Evolutionary conservation across 1,139 yeast genomes (phyloP), one percentile per base, ranked within the genome.

Genomic region (Yamadazyma blattariae): DNA sequence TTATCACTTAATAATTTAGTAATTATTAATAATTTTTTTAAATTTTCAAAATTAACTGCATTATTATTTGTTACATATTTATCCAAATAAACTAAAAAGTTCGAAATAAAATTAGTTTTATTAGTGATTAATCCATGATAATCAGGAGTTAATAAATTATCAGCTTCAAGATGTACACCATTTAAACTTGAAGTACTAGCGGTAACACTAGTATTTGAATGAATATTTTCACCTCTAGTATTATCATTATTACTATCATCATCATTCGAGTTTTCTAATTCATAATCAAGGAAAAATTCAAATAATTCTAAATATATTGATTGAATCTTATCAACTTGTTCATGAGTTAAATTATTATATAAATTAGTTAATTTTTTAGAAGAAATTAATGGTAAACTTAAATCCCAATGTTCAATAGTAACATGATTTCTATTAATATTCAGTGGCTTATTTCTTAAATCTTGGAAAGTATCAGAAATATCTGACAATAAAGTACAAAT

Each of bases 361-460:
- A 46, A 29, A 13, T 33, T 32, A 16, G 27, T 38, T 1, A 37
- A 19, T 10, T 35, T 42, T 28, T 60, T 55, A 8, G 59, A 63
- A 0, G 67, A 46, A 33, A 70, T 52, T 15, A 68, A 48, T 4
- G 59, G 57, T 42, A 69, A 59, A 39, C 69, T 59, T 17, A 59
- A 43, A 29, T 65, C 71, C 76, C 76, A 71, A 44, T 62, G 64
- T 34, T 67, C 74, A 38, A 71, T 57, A 28, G 57, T 61, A 18
- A 65, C 74, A 33, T 61, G 60, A 46, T 67, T 68, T 41, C 76
- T 59, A 21, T 59, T 49, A 27, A 70, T 70, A 20, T 60, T 50
- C 34, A 65, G 57, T 7, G 32, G 31, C 25, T 61, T 61, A 26
- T 47, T 51, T 24, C 57, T 51, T 35, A 69, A 58, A 24, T 53